phyloP scores from a whole-genome alignment of 192 early-diverging fungal genomes.

The Entrophospora sp. region DNA sequence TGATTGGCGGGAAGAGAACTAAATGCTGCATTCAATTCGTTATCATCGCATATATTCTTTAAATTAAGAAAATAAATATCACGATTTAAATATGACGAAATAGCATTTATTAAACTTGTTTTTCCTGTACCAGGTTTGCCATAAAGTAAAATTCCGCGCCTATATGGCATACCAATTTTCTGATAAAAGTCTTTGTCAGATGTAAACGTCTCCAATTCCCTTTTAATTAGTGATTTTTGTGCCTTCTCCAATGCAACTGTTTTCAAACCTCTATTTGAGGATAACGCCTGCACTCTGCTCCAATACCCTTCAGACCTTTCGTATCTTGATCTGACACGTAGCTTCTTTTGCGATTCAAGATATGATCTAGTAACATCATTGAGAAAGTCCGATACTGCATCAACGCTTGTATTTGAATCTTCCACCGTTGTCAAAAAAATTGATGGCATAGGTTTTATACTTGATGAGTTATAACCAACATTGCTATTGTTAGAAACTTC shows the following conservation, averaged over 20 bases:
- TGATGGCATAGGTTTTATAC: constrained; percentile 16
- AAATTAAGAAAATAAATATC: constrained; percentile 35
- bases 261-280: constrained; percentile 30
- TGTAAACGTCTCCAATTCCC: constrained; percentile 44
- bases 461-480: background rate
- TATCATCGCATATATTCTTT: constrained; percentile 25
- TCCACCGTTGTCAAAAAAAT: constrained; percentile 10
- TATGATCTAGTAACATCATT: constrained; percentile 5
- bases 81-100: constrained; percentile 27
- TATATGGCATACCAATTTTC: constrained; percentile 53
- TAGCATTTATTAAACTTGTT: constrained; percentile 33
- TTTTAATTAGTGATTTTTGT: constrained; percentile 37
- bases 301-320: constrained; percentile 1
- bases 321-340: background rate
- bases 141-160: constrained; percentile 38
- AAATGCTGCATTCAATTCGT: constrained; percentile 29
- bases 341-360: background rate
- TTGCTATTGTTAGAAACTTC: background rate
- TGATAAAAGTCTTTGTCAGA: constrained; percentile 48
- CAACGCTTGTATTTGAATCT: constrained; percentile 5
- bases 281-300: background rate
- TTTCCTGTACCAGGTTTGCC: constrained; percentile 37
- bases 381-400: constrained; percentile 4
- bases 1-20: constrained; percentile 26
- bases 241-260: constrained; percentile 45